Conservation (phyloP, 768 basidiomycete genomes). For the Pulveroboletus frians region DNA sequence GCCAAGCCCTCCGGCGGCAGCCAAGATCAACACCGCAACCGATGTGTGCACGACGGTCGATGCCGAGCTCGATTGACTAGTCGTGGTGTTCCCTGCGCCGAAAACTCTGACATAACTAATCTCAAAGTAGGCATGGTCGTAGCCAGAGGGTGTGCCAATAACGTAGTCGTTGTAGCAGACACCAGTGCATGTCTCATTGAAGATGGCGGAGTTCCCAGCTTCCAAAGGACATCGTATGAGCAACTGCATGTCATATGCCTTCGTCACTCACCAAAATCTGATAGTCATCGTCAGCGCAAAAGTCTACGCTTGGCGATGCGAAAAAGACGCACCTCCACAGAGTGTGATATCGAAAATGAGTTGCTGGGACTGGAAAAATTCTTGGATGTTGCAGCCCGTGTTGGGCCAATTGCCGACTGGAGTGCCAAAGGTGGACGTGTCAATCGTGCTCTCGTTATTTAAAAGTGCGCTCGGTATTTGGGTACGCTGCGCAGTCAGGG, state of each 20-base stretch:
- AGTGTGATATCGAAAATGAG: constrained; percentile 73
- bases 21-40: constrained; percentile 9
- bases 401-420: constrained; percentile 67
- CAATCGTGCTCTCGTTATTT: constrained; percentile 44
- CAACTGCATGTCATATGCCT: not conserved
- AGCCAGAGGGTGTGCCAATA: constrained; percentile 54
- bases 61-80: constrained; percentile 12
- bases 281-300: constrained; percentile 10
- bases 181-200: constrained; percentile 59
- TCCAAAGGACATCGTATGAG: constrained; percentile 24
- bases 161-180: constrained; percentile 69
- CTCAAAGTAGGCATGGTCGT: constrained; percentile 69
- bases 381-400: constrained; percentile 46
- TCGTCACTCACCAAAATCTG: constrained; percentile 31
- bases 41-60: not conserved
- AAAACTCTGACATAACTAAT: constrained; percentile 55
- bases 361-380: constrained; percentile 57
- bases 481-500: constrained; percentile 22
- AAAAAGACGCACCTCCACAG: constrained; percentile 46
- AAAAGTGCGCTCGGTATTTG: constrained; percentile 46
- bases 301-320: constrained; percentile 11
- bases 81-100: constrained; percentile 29
- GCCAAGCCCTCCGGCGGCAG: constrained; percentile 13
- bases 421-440: constrained; percentile 56
- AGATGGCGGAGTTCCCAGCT: constrained; percentile 49